These are phyloP conservation scores for Boechera divaricarpa DNA, from an alignment of 345 rosid genomes.

Conservation along the genomic window DNA sequence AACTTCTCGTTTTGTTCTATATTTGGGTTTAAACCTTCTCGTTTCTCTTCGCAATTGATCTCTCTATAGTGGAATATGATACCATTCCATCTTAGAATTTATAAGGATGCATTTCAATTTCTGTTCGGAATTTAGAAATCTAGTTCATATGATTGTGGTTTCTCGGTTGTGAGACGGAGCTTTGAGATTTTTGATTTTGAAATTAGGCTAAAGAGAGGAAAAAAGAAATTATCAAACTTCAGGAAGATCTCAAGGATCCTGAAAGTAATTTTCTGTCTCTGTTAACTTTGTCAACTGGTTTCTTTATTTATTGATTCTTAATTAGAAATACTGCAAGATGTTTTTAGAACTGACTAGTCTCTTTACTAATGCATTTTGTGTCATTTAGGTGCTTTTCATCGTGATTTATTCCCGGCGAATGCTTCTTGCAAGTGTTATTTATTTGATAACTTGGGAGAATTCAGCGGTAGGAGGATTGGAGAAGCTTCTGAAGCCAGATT, in stretches of 20 bases:
- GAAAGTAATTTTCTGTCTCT: conserved; percentile 56
- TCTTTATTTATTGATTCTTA: no score
- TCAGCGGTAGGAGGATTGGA: no score
- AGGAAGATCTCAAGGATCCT: conserved; percentile 79
- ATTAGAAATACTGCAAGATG: no score
- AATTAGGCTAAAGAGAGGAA: conserved; percentile 85
- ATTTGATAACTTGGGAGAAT: no score
- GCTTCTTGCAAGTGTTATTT: no score
- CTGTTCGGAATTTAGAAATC: neutral
- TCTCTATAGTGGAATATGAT: neutral
- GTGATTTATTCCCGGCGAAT: no score
- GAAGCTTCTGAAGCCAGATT: no score
- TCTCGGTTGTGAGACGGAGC: conserved; percentile 17
- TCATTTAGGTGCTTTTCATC: no score
- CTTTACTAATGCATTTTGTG: no score
- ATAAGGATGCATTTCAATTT: conserved; percentile 3
- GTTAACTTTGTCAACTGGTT: no score
- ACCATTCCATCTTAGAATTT: neutral
- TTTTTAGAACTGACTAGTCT: no score
- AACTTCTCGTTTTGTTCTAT: conserved; percentile 17
- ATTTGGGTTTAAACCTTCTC: neutral
- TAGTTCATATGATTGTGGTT: conserved; percentile 4
- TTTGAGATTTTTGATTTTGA: conserved; percentile 8
- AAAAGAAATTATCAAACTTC: conserved; percentile 67
- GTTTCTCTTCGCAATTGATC: conserved; percentile 5